Evolutionary conservation across 2,329 filamentous ascomycete species (phyloP), one percentile per base, ranked within the genome.

Genomic region (Diaporthe helianthi): DNA sequence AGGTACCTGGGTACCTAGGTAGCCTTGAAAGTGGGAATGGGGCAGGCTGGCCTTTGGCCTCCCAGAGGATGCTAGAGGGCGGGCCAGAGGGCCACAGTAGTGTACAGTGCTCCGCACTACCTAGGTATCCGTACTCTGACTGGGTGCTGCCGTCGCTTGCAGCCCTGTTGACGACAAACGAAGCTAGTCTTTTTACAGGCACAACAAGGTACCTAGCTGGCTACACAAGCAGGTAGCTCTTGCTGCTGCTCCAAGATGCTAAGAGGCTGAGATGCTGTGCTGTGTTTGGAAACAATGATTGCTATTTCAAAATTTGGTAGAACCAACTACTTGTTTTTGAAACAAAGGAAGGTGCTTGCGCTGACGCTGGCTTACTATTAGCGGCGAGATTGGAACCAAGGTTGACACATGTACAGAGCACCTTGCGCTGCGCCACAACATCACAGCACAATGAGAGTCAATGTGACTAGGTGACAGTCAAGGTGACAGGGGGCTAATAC

Each of bases 251-350:
- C 58, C 12, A 26, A 31, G 41, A 19, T 46, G 47, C 26, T 47
- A n/a, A n/a, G n/a, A n/a, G n/a, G n/a, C 58, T 17, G 41, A 31
- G 41, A 19, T 46, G 47, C 26, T 47, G 26, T 19, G 26, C 44
- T 63, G 58, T 44, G 58, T 63, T 49, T 63, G 58, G 58, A 63
- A 63, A 63, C 58, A 63, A 63, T 63, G 44, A 49, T 24, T 63
- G 58, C 26, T 44, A 63, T 63, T 63, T 63, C 58, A 63, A 63
- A 63, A 63, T 49, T 49, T 63, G 58, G 58, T 29, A 63, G 29
- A 49, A 6, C 58, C n/a, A 26, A 63, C 58, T 63, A 63, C 31
- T 8, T 33, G 10, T 9, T 8, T 33, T 15, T 17, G 36, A 2
- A 15, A 63, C 58, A 63, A 49, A 63, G 58, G 44, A 63, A 63